These are phyloP conservation scores for Byssoonygena ceratinophila DNA, from an alignment of 2,329 filamentous ascomycete species.

Conservation along the genomic window DNA sequence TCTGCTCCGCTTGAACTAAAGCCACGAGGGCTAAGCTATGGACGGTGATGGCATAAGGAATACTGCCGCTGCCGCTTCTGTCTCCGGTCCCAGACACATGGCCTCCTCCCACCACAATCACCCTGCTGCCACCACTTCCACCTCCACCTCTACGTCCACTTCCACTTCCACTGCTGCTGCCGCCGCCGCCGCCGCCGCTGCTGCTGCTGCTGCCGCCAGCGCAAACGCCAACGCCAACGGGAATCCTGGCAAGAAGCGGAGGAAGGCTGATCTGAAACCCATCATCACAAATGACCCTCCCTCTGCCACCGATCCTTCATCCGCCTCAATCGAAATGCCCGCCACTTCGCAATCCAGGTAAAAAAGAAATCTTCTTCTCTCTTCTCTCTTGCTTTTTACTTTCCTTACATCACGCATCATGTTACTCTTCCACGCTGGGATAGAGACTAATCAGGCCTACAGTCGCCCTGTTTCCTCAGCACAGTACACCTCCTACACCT, in stretches of 20 bases:
- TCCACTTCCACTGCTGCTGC: too few species aligned
- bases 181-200: too few species aligned
- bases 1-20: too few species aligned
- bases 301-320: slow-evolving; percentile 14
- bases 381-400: not conserved
- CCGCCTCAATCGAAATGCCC: slow-evolving; percentile 8
- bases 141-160: too few species aligned
- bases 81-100: not conserved
- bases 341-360: not conserved
- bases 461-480: not conserved
- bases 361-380: not conserved
- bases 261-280: slow-evolving; percentile 55
- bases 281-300: slow-evolving; percentile 53
- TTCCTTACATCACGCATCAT: not conserved
- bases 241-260: slow-evolving; percentile 53
- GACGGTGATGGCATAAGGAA: not conserved
- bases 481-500: slow-evolving; percentile 17
- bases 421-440: not conserved
- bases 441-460: not conserved
- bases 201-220: too few species aligned
- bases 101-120: slow-evolving; percentile 18
- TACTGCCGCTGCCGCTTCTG: not conserved
- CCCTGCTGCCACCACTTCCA: too few species aligned
- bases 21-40: not conserved
- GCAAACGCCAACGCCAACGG: too few species aligned